phyloP scores from a whole-genome alignment of 805 yeast species.

The Wickerhamiella musiphila region DNA sequence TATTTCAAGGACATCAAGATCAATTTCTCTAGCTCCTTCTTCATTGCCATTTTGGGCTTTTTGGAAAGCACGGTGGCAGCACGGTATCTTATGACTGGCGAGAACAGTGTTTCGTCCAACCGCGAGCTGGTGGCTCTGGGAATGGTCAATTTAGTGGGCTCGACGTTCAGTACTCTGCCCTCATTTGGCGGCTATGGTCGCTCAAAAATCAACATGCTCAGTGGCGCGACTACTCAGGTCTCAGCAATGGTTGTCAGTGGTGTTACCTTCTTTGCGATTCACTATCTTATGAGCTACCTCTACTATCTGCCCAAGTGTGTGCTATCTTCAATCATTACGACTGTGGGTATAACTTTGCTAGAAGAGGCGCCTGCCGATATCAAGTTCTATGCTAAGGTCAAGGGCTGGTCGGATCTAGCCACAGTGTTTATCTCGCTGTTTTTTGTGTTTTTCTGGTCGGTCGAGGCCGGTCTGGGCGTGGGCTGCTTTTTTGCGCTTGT shows the following conservation, averaged over 20 bases:
- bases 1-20: conserved; percentile 33
- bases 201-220: conserved; percentile 69
- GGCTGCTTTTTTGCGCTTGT: conserved; percentile 71
- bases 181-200: conserved; percentile 95
- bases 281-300: conserved; percentile 41
- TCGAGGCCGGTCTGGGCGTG: conserved; percentile 79
- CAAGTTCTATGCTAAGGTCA: conserved; percentile 49
- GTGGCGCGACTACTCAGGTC: conserved; percentile 74
- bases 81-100: conserved; percentile 62
- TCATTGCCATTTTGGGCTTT: conserved; percentile 74
- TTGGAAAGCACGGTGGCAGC: conserved; percentile 90
- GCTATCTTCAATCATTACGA: conserved; percentile 60
- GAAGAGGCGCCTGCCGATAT: conserved; percentile 77
- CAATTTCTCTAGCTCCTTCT: conserved; percentile 49
- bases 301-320: conserved; percentile 65
- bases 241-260: conserved; percentile 76
- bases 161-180: conserved; percentile 49
- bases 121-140: conserved; percentile 88
- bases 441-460: conserved; percentile 53
- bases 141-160: conserved; percentile 44
- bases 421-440: conserved; percentile 49
- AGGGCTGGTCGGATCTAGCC: conserved; percentile 61
- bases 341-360: conserved; percentile 57
- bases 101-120: conserved; percentile 59
- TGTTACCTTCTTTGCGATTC: conserved; percentile 47